These are phyloP conservation scores for Syzygium malaccense DNA, from an alignment of 441 rosid genomes.

Conservation along the genomic window DNA sequence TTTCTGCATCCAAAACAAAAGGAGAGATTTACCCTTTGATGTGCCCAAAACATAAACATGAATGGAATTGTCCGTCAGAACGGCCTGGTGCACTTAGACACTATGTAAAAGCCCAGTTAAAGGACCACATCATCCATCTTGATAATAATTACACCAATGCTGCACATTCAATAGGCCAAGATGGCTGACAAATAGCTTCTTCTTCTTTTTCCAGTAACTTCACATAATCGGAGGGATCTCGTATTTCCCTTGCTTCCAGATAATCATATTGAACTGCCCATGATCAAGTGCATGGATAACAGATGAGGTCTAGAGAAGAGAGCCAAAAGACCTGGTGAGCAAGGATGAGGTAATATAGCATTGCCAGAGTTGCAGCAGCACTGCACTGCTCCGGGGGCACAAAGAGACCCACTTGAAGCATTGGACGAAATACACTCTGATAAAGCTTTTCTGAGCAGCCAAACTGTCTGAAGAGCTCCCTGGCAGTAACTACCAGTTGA, in stretches of 20 bases:
- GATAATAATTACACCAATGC: background rate
- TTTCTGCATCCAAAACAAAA: conserved; percentile 24
- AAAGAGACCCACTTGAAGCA: conserved; percentile 60
- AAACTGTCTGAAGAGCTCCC: conserved; percentile 61
- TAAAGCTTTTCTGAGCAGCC: conserved; percentile 54
- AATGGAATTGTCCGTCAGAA: background rate
- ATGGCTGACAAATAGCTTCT: background rate
- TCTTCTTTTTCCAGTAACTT: background rate
- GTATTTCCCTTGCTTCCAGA: background rate
- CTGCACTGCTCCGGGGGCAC: conserved; percentile 58
- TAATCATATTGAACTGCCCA: background rate
- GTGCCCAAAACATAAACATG: background rate
- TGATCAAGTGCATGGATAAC: background rate
- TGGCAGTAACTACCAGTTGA: conserved; percentile 45
- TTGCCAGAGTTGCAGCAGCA: conserved; percentile 55
- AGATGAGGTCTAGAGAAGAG: background rate
- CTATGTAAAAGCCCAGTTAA: background rate
- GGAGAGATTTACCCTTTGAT: background rate
- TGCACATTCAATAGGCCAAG: background rate
- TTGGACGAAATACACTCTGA: conserved; percentile 27
- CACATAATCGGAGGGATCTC: background rate
- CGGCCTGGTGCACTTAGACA: background rate
- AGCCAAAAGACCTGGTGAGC: conserved; percentile 43
- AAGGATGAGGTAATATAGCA: conserved; percentile 35
- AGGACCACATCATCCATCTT: background rate